Percentiles rank a stretch among this genome's conserved stretches.
These are phyloP conservation scores for Podospora bellae-mahoneyi DNA, from an alignment of 495 filamentous ascomycete species.

Conservation along the genomic window DNA sequence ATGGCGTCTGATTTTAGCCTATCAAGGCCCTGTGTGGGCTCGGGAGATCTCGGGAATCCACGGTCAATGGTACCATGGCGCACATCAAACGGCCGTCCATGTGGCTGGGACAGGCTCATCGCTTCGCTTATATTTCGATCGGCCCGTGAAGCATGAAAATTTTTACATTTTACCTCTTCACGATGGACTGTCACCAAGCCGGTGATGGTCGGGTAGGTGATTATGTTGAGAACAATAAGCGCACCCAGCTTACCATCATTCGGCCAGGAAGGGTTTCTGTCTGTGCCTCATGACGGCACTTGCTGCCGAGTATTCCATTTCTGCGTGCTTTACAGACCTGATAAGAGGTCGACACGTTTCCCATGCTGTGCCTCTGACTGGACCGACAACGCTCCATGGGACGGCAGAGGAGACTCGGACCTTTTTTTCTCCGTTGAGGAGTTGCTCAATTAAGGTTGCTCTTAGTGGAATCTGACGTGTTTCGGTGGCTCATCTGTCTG, in stretches of 20 bases:
- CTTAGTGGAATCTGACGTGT: not conserved
- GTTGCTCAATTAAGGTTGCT: not conserved
- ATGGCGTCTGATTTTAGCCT: conserved; percentile 22
- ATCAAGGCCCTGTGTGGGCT: conserved; percentile 17
- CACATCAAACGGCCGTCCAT: conserved; percentile 13
- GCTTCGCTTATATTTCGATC: conserved; percentile 7
- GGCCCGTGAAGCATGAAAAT: conserved; percentile 12
- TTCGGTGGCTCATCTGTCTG: not conserved
- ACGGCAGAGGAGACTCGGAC: not conserved
- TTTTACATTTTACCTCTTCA: not conserved
- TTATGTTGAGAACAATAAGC: conserved; percentile 8
- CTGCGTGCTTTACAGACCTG: not conserved
- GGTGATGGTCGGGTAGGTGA: not conserved
- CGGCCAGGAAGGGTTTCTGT: conserved; percentile 11
- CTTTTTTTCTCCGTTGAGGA: not conserved
- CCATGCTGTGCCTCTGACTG: conserved; percentile 15
- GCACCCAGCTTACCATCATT: not conserved
- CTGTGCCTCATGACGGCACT: conserved; percentile 14
- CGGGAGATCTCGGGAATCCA: conserved; percentile 22
- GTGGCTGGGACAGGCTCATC: conserved; percentile 6
- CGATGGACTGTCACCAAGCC: not conserved
- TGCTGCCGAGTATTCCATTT: conserved; percentile 6
- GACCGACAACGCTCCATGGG: conserved; percentile 6
- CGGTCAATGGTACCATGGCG: conserved; percentile 1
- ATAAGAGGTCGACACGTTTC: conserved; percentile 15